Base-by-base conservation (phyloP, 2,329 filamentous ascomycete species). In the Plenodomus tracheiphilus region DNA sequence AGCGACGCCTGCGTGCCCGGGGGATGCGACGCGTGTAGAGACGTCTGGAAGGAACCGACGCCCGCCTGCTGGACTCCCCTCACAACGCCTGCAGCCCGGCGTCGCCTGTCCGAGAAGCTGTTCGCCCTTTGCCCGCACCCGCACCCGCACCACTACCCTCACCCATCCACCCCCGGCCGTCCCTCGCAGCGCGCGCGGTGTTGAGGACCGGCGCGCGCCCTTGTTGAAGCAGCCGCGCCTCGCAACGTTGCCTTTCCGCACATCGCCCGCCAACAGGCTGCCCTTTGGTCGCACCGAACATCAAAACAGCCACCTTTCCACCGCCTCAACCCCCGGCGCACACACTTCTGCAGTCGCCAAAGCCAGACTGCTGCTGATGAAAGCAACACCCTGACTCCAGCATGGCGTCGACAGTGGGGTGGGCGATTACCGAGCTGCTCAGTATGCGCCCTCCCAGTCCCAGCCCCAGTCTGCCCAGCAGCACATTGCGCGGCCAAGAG, bases 381-480 rank as follows among this genome's bases (percentile, higher is more conserved):
- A 46, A 57, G 45, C 51, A 35, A 53, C 20, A 48, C 44, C 51
- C 35, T 68, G 50, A 68, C 54, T 57, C 56, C 60, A 66, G 53
- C 60, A 74, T 74, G 72, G 71, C 70, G 61, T 73, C 70, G 43
- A 55, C 63, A 48, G 52, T 70, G 56, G 69, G 64, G 49, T 63
- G 60, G 69, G 70, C 69, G 43, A 59, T 72, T 42, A 51, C 62
- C 55, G 59, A 74, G 58, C 62, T 74, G 40, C 65, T 74, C 54
- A 75, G 73, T 75, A 70, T 51, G 72, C 56, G 53, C 46, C 51
- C 43, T 37, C 32, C 22, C 28, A 16, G 19, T 30, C 17, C 21
- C 20, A n/a, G 35, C 46, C 43, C 28, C 7, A 25, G 10, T 32
- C 41, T 34, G 20, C 30, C 17, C 39, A 30, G 16, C 18, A 28